A percentile compares a stretch with the other conserved stretches of the same genome.
phyloP scores from a whole-genome alignment of 352 stramenopile species.

The Phytophthora parvispora region DNA sequence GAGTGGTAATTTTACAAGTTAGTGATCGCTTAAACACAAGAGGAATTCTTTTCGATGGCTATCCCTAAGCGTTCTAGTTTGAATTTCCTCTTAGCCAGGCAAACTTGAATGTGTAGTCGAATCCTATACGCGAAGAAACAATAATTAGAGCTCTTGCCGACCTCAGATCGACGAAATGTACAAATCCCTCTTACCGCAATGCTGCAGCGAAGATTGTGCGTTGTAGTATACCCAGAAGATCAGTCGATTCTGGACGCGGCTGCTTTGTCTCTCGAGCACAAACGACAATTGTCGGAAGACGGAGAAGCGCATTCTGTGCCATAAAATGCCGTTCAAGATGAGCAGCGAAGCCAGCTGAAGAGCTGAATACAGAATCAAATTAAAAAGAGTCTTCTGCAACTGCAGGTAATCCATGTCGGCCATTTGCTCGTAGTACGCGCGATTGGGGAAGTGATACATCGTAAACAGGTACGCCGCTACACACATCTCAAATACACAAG shows the following conservation, averaged over 20 bases:
- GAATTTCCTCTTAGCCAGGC: slow-evolving; percentile 15
- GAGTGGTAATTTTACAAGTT: too few relatives aligned
- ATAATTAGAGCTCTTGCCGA: not conserved
- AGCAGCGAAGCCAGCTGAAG: slow-evolving; percentile 50
- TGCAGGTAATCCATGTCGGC: slow-evolving; percentile 11
- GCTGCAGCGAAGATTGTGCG: slow-evolving; percentile 29
- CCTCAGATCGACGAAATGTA: not conserved
- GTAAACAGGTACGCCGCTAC: slow-evolving; percentile 21
- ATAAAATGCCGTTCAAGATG: slow-evolving; percentile 24
- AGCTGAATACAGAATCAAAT: slow-evolving; percentile 33
- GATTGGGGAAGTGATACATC: slow-evolving; percentile 38
- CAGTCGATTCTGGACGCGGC: slow-evolving; percentile 39
- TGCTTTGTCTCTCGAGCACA: slow-evolving; percentile 40
- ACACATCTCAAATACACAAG: not conserved
- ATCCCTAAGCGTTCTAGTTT: not conserved
- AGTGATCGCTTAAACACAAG: too few relatives aligned
- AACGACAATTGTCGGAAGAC: slow-evolving; percentile 43
- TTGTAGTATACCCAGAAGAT: slow-evolving; percentile 48
- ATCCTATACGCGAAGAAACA: not conserved
- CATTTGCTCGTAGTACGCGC: slow-evolving; percentile 36
- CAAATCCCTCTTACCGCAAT: slow-evolving; percentile 26
- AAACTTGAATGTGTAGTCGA: slow-evolving; percentile 16
- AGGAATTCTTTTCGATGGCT: not conserved
- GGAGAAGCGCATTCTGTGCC: slow-evolving; percentile 28
- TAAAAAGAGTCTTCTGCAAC: slow-evolving; percentile 13